Evolutionary conservation across 129 eudicot genomes (phyloP).

Genomic region (Kitagawia praeruptora): DNA sequence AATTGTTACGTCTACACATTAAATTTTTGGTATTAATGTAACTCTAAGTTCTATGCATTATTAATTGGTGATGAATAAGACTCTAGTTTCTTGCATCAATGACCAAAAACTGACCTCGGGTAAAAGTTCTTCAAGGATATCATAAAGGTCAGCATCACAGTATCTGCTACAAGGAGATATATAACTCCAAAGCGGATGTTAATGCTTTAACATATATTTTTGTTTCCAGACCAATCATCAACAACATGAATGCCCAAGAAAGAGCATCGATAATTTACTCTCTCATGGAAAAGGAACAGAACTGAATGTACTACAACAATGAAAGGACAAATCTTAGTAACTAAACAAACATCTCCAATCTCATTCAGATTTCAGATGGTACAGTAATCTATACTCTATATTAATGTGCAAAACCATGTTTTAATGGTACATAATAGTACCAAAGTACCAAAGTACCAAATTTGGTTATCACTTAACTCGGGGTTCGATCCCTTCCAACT

Average conservation of each 20-base stretch:
- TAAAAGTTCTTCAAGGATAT: constrained; percentile 52
- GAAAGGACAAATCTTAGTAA: background rate
- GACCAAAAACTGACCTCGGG: constrained; percentile 38
- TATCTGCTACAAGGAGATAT: constrained; percentile 71
- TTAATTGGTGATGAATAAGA: background rate
- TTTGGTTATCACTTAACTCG: too few relatives aligned
- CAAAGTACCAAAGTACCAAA: too few relatives aligned
- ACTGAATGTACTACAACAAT: background rate
- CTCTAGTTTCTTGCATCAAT: background rate
- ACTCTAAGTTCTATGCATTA: background rate
- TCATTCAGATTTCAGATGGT: background rate
- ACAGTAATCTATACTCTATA: too few relatives aligned
- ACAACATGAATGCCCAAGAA: constrained; percentile 65
- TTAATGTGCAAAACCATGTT: too few relatives aligned
- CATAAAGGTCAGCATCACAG: constrained; percentile 55
- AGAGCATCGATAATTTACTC: constrained; percentile 42
- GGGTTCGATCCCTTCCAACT: too few relatives aligned
- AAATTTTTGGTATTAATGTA: background rate
- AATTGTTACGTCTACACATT: too few relatives aligned
- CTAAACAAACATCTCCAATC: background rate
- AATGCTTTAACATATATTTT: constrained; percentile 63
- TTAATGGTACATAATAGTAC: too few relatives aligned
- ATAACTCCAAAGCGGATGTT: constrained; percentile 72
- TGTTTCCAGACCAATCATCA: constrained; percentile 67
- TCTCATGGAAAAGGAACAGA: background rate